phyloP scores from a whole-genome alignment of 257 asterid genomes.

The Cordia subcordata region DNA sequence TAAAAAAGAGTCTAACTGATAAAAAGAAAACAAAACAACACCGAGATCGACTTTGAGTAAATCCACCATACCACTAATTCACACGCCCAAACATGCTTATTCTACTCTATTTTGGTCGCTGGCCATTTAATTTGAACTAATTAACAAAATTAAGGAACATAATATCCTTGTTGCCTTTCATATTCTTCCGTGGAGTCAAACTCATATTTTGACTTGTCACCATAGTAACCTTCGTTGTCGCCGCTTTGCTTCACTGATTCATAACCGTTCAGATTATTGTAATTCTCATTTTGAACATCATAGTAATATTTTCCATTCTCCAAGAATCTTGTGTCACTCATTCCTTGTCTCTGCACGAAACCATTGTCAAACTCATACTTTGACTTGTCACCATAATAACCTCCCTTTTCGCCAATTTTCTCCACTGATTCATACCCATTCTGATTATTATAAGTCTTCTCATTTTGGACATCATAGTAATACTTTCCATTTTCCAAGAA shows the following conservation, averaged over 20 bases:
- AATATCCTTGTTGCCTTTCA: slow-evolving; percentile 44
- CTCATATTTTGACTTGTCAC: slow-evolving; percentile 42
- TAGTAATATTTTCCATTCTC: slow-evolving; percentile 34
- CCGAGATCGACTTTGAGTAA: too few species aligned
- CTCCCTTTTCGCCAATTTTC: slow-evolving; percentile 21
- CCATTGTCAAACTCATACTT: slow-evolving; percentile 44
- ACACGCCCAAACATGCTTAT: too few species aligned
- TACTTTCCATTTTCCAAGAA: slow-evolving; percentile 32
- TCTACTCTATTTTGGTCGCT: too few species aligned
- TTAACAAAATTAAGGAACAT: slow-evolving; percentile 40
- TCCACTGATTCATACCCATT: slow-evolving; percentile 18
- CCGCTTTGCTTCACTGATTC: slow-evolving; percentile 16
- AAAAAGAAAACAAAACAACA: too few species aligned
- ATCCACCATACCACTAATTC: too few species aligned
- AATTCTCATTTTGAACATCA: slow-evolving; percentile 21
- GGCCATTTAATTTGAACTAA: too few species aligned
- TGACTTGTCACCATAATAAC: slow-evolving; percentile 23
- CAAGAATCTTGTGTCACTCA: slow-evolving; percentile 50
- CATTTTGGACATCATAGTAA: slow-evolving; percentile 19
- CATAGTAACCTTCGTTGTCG: slow-evolving; percentile 19
- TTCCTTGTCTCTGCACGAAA: slow-evolving; percentile 31
- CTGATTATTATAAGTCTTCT: slow-evolving; percentile 16
- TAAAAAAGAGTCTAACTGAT: too few species aligned
- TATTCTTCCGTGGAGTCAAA: slow-evolving; percentile 61
- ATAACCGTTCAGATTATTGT: slow-evolving; percentile 14